Evolutionary conservation across 805 yeast genomes (phyloP).

Genomic region (Kuraishia cidri): DNA sequence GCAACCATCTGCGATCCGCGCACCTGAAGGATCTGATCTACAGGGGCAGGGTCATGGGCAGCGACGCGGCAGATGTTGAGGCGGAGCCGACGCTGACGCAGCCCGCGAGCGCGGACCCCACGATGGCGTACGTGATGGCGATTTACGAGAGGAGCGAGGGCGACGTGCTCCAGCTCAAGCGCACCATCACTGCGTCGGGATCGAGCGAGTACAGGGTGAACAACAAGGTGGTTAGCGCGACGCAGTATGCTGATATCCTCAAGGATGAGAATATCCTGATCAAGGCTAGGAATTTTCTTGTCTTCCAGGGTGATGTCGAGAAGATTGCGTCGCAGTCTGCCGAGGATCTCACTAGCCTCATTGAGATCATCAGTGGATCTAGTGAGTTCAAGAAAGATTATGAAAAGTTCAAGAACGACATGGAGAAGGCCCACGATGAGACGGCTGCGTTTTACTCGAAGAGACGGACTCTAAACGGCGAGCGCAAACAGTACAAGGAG

Average conservation of each 20-base stretch:
- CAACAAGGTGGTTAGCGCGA: constrained; percentile 47
- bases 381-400: constrained; percentile 58
- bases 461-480: constrained; percentile 63
- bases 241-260: constrained; percentile 56
- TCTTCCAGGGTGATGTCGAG: constrained; percentile 96
- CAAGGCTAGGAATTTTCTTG: constrained; percentile 85
- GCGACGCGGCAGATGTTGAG: constrained; percentile 14
- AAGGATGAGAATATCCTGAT: constrained; percentile 76
- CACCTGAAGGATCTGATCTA: constrained; percentile 72
- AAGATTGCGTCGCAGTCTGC: constrained; percentile 86
- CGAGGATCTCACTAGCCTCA: constrained; percentile 55
- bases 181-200: constrained; percentile 53
- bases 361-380: constrained; percentile 85
- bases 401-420: constrained; percentile 52
- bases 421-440: constrained; percentile 53
- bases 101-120: constrained; percentile 26
- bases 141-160: constrained; percentile 60
- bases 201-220: constrained; percentile 62
- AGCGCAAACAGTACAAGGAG: constrained; percentile 67
- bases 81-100: constrained; percentile 12
- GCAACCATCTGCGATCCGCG: constrained; percentile 66
- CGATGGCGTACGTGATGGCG: constrained; percentile 68
- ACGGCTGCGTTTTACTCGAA: constrained; percentile 58
- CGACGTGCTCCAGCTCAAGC: constrained; percentile 47
- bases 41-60: constrained; percentile 45